phyloP scores from a whole-genome alignment of 2,329 filamentous ascomycete genomes.

The Aspergillus piperis region DNA sequence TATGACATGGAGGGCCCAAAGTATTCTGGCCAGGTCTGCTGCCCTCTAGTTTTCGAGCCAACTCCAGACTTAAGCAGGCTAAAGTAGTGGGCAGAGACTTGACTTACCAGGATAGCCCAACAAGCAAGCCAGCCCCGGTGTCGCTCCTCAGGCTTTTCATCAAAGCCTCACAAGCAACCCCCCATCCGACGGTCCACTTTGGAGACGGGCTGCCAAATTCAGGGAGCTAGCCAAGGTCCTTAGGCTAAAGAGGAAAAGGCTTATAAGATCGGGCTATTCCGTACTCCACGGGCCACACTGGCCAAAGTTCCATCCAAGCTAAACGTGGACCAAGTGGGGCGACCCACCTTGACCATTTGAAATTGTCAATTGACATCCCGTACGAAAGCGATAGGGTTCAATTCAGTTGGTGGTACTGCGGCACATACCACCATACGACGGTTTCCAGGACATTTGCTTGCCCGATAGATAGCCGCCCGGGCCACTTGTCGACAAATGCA shows the following conservation, averaged over 20 bases:
- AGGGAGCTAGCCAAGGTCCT: not conserved
- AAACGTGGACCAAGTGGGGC: slow-evolving; percentile 3
- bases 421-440: not conserved
- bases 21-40: not conserved
- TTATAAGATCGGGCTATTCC: not conserved
- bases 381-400: not conserved
- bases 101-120: not conserved
- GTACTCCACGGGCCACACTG: slow-evolving; percentile 7
- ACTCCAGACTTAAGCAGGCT: not conserved
- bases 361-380: slow-evolving; percentile 1
- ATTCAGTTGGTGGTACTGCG: not conserved
- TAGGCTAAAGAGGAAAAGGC: not conserved
- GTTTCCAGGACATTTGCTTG: not conserved
- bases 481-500: not conserved
- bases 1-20: not conserved
- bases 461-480: not conserved
- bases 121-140: not conserved
- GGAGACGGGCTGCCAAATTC: not conserved
- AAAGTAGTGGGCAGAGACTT: not conserved
- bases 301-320: slow-evolving; percentile 3
- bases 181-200: not conserved
- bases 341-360: not conserved
- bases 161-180: slow-evolving; percentile 2
- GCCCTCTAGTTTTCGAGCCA: not conserved
- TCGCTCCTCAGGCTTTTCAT: slow-evolving; percentile 3